Evolutionary conservation across 306 rosid species (phyloP).

Genomic region (Inga leiocalycina): DNA sequence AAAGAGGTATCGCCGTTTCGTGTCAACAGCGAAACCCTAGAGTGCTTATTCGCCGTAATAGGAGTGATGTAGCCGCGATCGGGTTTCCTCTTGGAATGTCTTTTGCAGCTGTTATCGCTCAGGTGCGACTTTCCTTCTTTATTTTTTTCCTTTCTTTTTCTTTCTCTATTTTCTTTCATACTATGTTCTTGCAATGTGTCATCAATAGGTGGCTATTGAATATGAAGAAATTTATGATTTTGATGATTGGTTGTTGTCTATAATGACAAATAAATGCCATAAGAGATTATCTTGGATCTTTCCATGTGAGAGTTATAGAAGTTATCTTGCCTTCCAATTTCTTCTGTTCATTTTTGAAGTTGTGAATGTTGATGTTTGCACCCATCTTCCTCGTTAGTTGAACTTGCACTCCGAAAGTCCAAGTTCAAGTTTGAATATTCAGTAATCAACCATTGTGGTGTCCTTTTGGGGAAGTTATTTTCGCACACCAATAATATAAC

Average conservation of each 20-base stretch:
- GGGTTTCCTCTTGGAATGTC: slow-evolving; percentile 89
- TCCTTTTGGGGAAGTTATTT: neutral
- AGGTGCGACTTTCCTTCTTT: slow-evolving; percentile 44
- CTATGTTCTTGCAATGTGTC: neutral
- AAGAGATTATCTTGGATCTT: neutral
- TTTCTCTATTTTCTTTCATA: neutral
- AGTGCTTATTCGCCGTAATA: slow-evolving; percentile 43
- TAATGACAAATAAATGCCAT: neutral
- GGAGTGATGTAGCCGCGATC: slow-evolving; percentile 49
- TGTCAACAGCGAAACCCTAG: slow-evolving; percentile 66
- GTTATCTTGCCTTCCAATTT: neutral
- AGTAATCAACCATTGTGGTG: neutral
- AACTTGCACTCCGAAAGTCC: neutral
- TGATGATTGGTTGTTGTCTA: neutral
- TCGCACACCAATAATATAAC: neutral
- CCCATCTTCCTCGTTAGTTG: neutral
- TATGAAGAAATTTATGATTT: neutral
- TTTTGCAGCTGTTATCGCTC: slow-evolving; percentile 75
- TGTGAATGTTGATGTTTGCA: neutral
- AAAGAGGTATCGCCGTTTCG: slow-evolving; percentile 33
- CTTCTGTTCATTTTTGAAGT: neutral
- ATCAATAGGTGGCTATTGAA: neutral
- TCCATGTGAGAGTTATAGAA: neutral
- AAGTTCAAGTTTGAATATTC: neutral
- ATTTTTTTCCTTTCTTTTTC: neutral